These are phyloP conservation scores for Sisymbrium irio DNA, from an alignment of 345 rosid genomes.

Conservation along the genomic window DNA sequence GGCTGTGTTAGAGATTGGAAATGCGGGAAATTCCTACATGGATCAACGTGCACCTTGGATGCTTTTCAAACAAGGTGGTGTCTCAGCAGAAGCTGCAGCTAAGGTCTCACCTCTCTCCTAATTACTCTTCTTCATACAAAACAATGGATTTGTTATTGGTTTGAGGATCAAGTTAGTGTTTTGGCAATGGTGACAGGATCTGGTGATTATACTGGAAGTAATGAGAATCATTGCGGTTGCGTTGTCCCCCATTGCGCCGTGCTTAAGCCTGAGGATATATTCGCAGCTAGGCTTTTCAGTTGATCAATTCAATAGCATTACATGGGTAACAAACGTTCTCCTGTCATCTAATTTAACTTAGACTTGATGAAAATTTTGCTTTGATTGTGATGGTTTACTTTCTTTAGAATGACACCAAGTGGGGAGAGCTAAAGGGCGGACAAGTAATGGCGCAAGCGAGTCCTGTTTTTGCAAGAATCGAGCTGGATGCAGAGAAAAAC, in stretches of 20 bases:
- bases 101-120: constrained; percentile 50
- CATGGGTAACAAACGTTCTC: constrained; percentile 56
- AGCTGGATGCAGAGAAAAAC: constrained; percentile 48
- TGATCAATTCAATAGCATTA: constrained; percentile 47
- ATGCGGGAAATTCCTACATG: constrained; percentile 82
- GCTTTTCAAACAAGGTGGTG: constrained; percentile 82
- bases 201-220: constrained; percentile 80
- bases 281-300: constrained; percentile 79
- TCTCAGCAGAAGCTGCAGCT: constrained; percentile 77
- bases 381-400: background rate
- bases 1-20: constrained; percentile 80
- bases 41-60: constrained; percentile 89
- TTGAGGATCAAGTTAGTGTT: constrained; percentile 4
- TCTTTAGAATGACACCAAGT: constrained; percentile 62
- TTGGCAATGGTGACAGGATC: constrained; percentile 49
- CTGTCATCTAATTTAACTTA: background rate
- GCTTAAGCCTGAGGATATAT: constrained; percentile 65
- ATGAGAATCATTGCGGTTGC: constrained; percentile 81
- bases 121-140: background rate
- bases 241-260: constrained; percentile 74
- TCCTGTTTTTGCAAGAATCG: constrained; percentile 83
- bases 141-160: background rate
- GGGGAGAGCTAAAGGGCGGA: constrained; percentile 89
- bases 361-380: background rate
- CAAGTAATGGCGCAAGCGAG: constrained; percentile 83